These are phyloP conservation scores for Mrakia frigida DNA, from an alignment of 768 basidiomycete genomes.

Conservation along the genomic window DNA sequence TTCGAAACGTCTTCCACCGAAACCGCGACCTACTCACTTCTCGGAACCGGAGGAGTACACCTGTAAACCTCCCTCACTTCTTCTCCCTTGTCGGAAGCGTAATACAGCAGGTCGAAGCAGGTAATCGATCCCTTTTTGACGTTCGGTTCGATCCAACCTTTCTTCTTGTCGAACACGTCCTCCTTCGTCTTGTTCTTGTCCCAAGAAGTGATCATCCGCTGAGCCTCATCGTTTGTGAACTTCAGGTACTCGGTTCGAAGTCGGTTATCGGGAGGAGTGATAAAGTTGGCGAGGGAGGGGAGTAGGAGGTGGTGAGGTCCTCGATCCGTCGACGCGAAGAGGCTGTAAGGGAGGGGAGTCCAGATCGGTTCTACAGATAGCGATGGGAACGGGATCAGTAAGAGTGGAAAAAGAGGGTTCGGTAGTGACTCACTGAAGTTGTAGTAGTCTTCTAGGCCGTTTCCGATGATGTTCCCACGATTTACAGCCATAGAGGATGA, in stretches of 20 bases:
- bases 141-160: not conserved
- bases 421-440: not conserved
- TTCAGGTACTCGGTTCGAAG: not conserved
- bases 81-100: not conserved
- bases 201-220: not conserved
- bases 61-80: not conserved
- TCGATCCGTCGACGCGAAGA: not conserved
- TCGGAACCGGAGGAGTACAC: too few species aligned
- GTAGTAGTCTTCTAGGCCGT: not conserved
- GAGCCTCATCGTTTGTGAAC: not conserved
- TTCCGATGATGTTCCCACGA: not conserved
- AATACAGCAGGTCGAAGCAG: not conserved
- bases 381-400: too few species aligned
- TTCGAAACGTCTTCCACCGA: not conserved
- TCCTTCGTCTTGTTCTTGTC: not conserved
- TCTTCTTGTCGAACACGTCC: not conserved
- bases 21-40: not conserved
- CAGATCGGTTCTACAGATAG: not conserved
- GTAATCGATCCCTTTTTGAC: not conserved
- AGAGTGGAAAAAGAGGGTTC: too few species aligned
- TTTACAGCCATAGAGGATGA: not conserved
- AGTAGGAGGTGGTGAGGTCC: not conserved
- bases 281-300: not conserved
- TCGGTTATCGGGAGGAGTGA: not conserved
- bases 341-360: not conserved